Conservation (phyloP, 148 eudicot genomes). For the Chenopodium formosanum region DNA sequence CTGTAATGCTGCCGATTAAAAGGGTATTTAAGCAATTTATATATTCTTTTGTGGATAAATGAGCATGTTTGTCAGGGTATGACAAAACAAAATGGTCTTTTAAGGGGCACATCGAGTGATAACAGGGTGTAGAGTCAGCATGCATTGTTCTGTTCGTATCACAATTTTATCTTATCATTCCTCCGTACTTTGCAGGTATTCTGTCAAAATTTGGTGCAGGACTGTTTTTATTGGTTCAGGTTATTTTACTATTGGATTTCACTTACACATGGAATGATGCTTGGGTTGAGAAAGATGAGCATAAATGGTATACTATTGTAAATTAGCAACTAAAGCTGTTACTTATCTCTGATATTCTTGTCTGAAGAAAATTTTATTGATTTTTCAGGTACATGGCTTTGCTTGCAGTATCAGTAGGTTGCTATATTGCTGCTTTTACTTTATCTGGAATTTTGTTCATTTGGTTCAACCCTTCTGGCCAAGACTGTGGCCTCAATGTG, state of each 20-base stretch:
- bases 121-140: not conserved
- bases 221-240: constrained; percentile 90
- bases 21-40: not conserved
- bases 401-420: constrained; percentile 69
- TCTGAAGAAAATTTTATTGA: constrained; percentile 12
- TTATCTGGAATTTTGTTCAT: constrained; percentile 79
- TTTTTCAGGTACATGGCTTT: constrained; percentile 84
- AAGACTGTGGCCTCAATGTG: constrained; percentile 91
- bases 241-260: constrained; percentile 82
- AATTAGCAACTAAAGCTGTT: constrained; percentile 17
- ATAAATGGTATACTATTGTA: constrained; percentile 59
- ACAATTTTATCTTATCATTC: constrained; percentile 2
- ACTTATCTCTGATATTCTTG: not conserved
- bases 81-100: not conserved
- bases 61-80: not conserved
- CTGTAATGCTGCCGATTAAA: not conserved
- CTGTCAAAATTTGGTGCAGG: constrained; percentile 96
- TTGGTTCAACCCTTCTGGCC: constrained; percentile 93
- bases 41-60: not conserved
- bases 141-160: not conserved
- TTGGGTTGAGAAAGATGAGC: constrained; percentile 98
- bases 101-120: not conserved
- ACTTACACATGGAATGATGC: constrained; percentile 96
- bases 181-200: constrained; percentile 46
- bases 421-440: constrained; percentile 77